These are phyloP conservation scores for Serendipita vermifera DNA, from an alignment of 768 basidiomycete genomes.

Conservation along the genomic window DNA sequence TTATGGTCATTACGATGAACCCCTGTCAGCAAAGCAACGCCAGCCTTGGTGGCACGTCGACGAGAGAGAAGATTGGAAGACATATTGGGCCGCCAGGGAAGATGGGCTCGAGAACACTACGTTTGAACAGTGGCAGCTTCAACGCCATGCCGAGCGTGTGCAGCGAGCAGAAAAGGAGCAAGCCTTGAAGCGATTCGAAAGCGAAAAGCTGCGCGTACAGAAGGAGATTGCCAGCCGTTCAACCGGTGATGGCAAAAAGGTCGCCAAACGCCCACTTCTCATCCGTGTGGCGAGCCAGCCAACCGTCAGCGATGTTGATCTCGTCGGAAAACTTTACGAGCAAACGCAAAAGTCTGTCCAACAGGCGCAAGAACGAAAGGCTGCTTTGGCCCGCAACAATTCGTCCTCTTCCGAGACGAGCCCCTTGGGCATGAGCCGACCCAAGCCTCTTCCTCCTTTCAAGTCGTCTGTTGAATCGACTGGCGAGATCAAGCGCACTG, in stretches of 20 bases:
- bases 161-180: too few relatives aligned
- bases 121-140: not conserved
- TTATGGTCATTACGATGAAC: too few relatives aligned
- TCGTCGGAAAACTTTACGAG: not conserved
- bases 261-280: not conserved
- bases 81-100: not conserved
- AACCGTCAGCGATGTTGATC: not conserved
- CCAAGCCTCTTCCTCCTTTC: not conserved
- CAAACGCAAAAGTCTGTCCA: not conserved
- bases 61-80: slow-evolving; percentile 2
- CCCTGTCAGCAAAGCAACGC: too few relatives aligned
- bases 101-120: not conserved
- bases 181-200: not conserved
- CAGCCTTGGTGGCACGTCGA: not conserved
- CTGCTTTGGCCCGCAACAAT: not conserved
- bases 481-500: too few relatives aligned
- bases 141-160: not conserved
- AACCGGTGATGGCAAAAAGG: too few relatives aligned
- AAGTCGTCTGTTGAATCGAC: not conserved
- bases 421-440: not conserved
- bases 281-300: not conserved
- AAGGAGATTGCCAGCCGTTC: not conserved
- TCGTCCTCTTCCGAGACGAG: not conserved
- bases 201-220: not conserved
- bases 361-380: not conserved